phyloP scores from a whole-genome alignment of 108 stramenopile species.

The Nannochloropsis oceanica region DNA sequence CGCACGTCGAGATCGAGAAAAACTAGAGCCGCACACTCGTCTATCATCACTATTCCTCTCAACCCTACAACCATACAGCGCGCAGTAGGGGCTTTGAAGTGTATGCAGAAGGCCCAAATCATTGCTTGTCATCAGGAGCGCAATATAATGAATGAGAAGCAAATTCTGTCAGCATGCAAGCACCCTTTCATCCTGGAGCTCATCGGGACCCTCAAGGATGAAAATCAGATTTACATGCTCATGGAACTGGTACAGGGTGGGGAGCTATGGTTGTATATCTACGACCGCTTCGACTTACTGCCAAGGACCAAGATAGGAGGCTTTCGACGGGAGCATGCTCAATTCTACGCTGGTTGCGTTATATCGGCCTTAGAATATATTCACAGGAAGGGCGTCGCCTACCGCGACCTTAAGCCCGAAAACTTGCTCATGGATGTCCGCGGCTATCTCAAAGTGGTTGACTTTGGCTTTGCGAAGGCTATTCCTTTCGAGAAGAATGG shows the following conservation, averaged over 20 bases:
- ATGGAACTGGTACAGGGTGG: conserved; percentile 63
- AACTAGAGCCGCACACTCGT: neutral
- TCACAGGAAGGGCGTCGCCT: conserved; percentile 51
- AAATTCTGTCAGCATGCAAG: conserved; percentile 65
- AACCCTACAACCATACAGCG: neutral
- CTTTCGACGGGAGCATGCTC: conserved; percentile 47
- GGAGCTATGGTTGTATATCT: conserved; percentile 36
- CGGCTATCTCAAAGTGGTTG: conserved; percentile 93
- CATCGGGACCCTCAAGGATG: conserved; percentile 67
- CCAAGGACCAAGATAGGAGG: conserved; percentile 15
- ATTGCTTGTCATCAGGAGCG: conserved; percentile 91
- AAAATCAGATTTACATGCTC: conserved; percentile 65
- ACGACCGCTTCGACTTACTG: conserved; percentile 20
- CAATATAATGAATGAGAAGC: conserved; percentile 82
- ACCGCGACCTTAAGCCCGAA: conserved; percentile 58
- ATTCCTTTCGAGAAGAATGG: conserved; percentile 33
- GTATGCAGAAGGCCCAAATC: conserved; percentile 83
- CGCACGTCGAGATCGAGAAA: neutral
- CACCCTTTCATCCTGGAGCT: conserved; percentile 81
- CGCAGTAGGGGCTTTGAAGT: conserved; percentile 71
- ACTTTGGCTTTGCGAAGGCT: conserved; percentile 98
- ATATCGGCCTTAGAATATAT: conserved; percentile 39
- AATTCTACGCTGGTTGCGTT: conserved; percentile 42
- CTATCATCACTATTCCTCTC: neutral
- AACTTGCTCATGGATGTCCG: conserved; percentile 71